A percentile compares a stretch with the other conserved stretches of the same genome.
These are phyloP conservation scores for Sarcodon sp. DNA, from an alignment of 768 basidiomycete species.

Conservation along the genomic window DNA sequence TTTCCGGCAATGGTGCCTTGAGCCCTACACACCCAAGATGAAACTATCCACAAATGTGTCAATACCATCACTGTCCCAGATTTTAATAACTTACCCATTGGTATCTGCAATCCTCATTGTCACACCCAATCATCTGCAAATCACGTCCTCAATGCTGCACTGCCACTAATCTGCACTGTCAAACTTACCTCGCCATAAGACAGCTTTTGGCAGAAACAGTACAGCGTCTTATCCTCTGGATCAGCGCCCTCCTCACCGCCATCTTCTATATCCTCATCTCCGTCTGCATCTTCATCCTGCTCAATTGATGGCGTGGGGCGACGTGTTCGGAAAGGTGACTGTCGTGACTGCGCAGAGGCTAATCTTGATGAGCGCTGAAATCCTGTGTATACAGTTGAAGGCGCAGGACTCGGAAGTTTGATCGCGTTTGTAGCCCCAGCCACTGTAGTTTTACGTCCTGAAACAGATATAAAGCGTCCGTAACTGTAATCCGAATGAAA, in stretches of 20 bases:
- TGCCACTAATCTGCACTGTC: not conserved
- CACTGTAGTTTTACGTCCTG: no score
- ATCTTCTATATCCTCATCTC: constrained; percentile 20
- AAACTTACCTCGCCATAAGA: constrained; percentile 42
- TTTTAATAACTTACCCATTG: constrained; percentile 44
- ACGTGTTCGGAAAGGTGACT: constrained; percentile 10
- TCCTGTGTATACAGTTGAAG: not conserved
- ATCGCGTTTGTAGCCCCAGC: no score
- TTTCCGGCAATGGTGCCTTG: constrained; percentile 40
- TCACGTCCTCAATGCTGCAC: not conserved
- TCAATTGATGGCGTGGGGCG: constrained; percentile 12
- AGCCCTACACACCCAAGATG: constrained; percentile 49
- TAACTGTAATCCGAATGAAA: no score
- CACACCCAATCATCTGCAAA: constrained; percentile 48
- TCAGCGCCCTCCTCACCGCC: constrained; percentile 34
- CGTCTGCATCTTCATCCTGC: constrained; percentile 21
- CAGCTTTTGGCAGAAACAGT: constrained; percentile 51
- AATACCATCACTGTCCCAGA: not conserved
- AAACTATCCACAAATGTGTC: constrained; percentile 25
- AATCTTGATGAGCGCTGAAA: not conserved
- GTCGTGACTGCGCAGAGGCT: constrained; percentile 4
- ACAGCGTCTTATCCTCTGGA: constrained; percentile 42
- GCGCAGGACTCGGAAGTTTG: not conserved
- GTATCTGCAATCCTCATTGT: constrained; percentile 38
- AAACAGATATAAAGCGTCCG: no score